Percentiles rank a stretch among this genome's conserved stretches.
Conservation (phyloP, 495 filamentous ascomycete genomes). For the Trichoderma parareesei region DNA sequence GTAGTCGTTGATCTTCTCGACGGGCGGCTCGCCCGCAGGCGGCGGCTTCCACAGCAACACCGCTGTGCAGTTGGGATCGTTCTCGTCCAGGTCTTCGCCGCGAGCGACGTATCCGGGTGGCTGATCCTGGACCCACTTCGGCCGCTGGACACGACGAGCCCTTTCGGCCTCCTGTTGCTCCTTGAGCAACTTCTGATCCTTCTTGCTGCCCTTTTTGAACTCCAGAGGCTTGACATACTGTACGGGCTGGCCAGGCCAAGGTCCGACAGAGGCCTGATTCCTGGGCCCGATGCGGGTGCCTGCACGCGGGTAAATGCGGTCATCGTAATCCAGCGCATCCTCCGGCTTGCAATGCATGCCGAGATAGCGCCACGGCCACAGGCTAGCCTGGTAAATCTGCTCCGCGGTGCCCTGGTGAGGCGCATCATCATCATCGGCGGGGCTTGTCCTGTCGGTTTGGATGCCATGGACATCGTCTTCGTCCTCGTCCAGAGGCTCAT, state of each 20-base stretch:
- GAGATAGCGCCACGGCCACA: conserved; percentile 95
- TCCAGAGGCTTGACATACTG: conserved; percentile 84
- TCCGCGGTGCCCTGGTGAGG: conserved; percentile 72
- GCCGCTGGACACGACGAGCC: conserved; percentile 64
- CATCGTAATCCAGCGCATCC: conserved; percentile 94
- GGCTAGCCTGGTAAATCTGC: conserved; percentile 80
- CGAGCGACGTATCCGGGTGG: conserved; percentile 76
- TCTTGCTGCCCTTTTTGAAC: conserved; percentile 60
- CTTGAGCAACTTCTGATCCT: conserved; percentile 66
- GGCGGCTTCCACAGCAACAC: conserved; percentile 54
- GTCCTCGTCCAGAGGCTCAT: conserved; percentile 66
- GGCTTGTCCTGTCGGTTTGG: conserved; percentile 50
- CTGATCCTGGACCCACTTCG: conserved; percentile 89
- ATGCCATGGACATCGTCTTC: conserved; percentile 58
- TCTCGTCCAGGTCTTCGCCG: conserved; percentile 60
- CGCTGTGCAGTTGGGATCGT: conserved; percentile 39
- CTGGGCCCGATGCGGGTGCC: conserved; percentile 86
- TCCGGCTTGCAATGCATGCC: conserved; percentile 94
- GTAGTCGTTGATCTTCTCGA: conserved; percentile 57
- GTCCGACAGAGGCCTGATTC: conserved; percentile 78
- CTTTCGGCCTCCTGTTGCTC: conserved; percentile 74
- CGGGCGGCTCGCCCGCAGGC: conserved; percentile 42
- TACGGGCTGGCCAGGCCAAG: conserved; percentile 79
- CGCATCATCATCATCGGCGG: conserved; percentile 45
- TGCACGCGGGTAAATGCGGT: conserved; percentile 93